Evolutionary conservation across 306 rosid species (phyloP).

Genomic region (Medicago ruthenica): DNA sequence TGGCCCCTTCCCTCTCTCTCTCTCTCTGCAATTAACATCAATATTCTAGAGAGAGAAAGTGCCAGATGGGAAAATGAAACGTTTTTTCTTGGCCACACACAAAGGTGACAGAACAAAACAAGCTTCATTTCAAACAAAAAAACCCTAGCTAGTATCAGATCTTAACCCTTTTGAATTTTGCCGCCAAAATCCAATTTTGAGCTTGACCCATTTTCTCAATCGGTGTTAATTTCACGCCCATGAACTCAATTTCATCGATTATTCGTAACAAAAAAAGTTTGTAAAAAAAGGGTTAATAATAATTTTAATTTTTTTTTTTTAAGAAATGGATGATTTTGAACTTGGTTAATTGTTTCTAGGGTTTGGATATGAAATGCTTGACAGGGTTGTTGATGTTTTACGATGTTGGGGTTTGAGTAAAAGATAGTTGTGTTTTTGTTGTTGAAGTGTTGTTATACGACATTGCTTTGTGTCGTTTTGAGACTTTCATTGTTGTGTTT

Average conservation of each 20-base stretch:
- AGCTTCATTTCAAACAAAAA: conserved; percentile 24
- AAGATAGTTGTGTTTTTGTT: neutral
- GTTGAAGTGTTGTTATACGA: conserved; percentile 20
- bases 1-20: conserved; percentile 23
- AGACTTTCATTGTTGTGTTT: conserved; percentile 42
- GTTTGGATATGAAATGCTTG: conserved; percentile 57
- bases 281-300: neutral
- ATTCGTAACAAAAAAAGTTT: neutral
- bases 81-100: neutral
- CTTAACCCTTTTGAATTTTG: conserved; percentile 43
- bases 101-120: conserved; percentile 12
- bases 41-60: conserved; percentile 48
- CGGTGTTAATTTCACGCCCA: conserved; percentile 7
- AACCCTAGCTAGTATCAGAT: conserved; percentile 39
- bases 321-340: conserved; percentile 5
- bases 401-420: conserved; percentile 30
- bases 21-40: conserved; percentile 46
- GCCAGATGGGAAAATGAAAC: conserved; percentile 43
- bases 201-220: conserved; percentile 47
- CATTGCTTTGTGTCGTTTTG: conserved; percentile 50
- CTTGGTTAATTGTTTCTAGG: conserved; percentile 48
- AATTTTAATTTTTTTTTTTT: neutral
- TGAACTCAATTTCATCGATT: neutral
- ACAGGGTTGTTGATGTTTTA: conserved; percentile 57
- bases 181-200: conserved; percentile 58